Evolutionary conservation across 805 yeast species (phyloP).

Genomic region (Ogataea methylovora): DNA sequence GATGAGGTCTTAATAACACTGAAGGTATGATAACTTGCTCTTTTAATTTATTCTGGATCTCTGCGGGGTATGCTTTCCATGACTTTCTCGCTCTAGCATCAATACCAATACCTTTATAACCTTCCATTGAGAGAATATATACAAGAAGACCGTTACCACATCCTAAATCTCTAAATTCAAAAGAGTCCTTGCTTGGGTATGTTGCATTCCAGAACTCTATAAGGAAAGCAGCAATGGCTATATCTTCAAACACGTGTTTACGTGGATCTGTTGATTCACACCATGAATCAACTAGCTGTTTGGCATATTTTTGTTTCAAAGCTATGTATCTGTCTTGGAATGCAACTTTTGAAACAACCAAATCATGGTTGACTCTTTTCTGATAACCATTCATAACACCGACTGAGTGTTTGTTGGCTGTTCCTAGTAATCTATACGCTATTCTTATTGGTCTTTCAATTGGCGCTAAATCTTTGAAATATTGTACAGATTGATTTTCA

Average conservation of each 20-base stretch:
- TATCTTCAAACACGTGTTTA: conserved; percentile 93
- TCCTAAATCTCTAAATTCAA: conserved; percentile 83
- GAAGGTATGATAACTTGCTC: conserved; percentile 85
- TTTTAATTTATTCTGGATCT: conserved; percentile 46
- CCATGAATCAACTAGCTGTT: conserved; percentile 72
- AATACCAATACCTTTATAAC: conserved; percentile 74
- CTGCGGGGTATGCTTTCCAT: conserved; percentile 71
- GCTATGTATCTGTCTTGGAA: conserved; percentile 79
- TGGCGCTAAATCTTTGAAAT: conserved; percentile 28
- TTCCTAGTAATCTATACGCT: conserved; percentile 70
- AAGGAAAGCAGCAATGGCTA: conserved; percentile 90
- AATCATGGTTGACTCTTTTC: conserved; percentile 83
- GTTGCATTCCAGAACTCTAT: conserved; percentile 75
- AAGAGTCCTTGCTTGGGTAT: conserved; percentile 29
- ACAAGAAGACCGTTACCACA: conserved; percentile 93
- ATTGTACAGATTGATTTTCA: conserved; percentile 17
- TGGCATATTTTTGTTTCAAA: conserved; percentile 77
- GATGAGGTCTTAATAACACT: conserved; percentile 61
- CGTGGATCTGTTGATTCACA: conserved; percentile 91
- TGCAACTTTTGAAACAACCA: conserved; percentile 70
- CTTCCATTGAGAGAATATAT: conserved; percentile 68
- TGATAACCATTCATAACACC: conserved; percentile 83
- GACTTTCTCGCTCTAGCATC: conserved; percentile 89
- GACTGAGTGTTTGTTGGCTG: conserved; percentile 74
- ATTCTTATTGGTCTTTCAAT: conserved; percentile 69